phyloP scores from a whole-genome alignment of 495 filamentous ascomycete genomes.

The Daldinia loculata region DNA sequence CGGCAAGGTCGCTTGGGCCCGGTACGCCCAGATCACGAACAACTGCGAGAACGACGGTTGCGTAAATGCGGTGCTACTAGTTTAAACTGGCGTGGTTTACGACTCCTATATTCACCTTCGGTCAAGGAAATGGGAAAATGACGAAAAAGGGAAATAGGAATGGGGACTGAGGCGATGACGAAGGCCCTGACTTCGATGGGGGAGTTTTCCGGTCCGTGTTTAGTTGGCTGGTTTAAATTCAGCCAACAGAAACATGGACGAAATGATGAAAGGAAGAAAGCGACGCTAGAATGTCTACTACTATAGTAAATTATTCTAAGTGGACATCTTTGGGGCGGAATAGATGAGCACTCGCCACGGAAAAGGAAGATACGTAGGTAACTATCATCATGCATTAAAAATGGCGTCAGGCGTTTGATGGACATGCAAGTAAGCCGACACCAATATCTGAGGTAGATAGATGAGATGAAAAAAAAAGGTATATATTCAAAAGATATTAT shows the following conservation, averaged over 20 bases:
- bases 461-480: not conserved
- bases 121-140: not conserved
- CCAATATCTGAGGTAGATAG: not conserved
- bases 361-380: not conserved
- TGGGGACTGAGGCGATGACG: not conserved
- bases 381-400: slow-evolving; percentile 22
- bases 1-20: slow-evolving; percentile 89
- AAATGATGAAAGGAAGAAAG: not conserved
- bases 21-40: slow-evolving; percentile 74
- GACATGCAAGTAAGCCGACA: slow-evolving; percentile 1
- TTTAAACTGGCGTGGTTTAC: slow-evolving; percentile 34
- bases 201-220: not conserved
- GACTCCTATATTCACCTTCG: not conserved
- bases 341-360: not conserved
- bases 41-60: slow-evolving; percentile 74
- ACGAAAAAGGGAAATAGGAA: not conserved
- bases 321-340: not conserved
- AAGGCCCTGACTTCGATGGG: not conserved
- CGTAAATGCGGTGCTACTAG: slow-evolving; percentile 55
- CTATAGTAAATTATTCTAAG: not conserved
- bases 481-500: slow-evolving; percentile 3
- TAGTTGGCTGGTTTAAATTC: not conserved
- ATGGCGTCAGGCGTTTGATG: slow-evolving; percentile 29
- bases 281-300: not conserved
- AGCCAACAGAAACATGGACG: not conserved